Conservation (phyloP, 495 filamentous ascomycete species). For the Acidiella bohemica region DNA sequence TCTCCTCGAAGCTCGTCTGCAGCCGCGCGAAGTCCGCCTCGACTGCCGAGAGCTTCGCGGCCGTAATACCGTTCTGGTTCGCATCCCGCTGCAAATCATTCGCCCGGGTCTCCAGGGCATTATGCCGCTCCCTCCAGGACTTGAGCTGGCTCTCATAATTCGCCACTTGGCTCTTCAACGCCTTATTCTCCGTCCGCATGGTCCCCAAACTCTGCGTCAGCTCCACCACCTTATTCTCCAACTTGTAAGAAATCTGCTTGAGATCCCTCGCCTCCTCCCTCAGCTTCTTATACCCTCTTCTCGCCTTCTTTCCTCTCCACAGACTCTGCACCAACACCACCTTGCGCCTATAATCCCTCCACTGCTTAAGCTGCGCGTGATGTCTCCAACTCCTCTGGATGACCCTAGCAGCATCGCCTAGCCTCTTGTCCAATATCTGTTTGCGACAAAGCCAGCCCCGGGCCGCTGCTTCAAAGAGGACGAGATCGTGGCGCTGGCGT, state of each 20-base stretch:
- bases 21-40: conserved; percentile 88
- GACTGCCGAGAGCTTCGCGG: conserved; percentile 73
- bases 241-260: conserved; percentile 96
- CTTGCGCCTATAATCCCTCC: conserved; percentile 80
- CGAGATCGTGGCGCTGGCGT: conserved; percentile 62
- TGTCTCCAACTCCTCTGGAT: conserved; percentile 88
- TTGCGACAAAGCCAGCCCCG: conserved; percentile 83
- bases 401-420: conserved; percentile 79
- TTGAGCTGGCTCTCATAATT: conserved; percentile 94
- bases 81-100: conserved; percentile 93
- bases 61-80: conserved; percentile 91
- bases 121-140: conserved; percentile 84
- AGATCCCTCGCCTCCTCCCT: conserved; percentile 94
- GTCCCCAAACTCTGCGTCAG: conserved; percentile 86
- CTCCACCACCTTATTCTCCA: conserved; percentile 99
- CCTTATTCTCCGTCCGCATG: conserved; percentile 86
- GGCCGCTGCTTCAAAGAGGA: conserved; percentile 72
- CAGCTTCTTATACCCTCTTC: conserved; percentile 70
- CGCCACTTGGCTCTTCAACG: conserved; percentile 73
- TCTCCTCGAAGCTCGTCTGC: conserved; percentile 77
- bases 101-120: conserved; percentile 72
- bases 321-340: conserved; percentile 83
- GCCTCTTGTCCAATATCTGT: conserved; percentile 79
- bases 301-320: conserved; percentile 76
- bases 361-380: conserved; percentile 60